Percentiles rank a stretch among this genome's conserved stretches.
These are phyloP conservation scores for Penicillium herquei DNA, from an alignment of 495 filamentous ascomycete genomes.

Conservation along the genomic window DNA sequence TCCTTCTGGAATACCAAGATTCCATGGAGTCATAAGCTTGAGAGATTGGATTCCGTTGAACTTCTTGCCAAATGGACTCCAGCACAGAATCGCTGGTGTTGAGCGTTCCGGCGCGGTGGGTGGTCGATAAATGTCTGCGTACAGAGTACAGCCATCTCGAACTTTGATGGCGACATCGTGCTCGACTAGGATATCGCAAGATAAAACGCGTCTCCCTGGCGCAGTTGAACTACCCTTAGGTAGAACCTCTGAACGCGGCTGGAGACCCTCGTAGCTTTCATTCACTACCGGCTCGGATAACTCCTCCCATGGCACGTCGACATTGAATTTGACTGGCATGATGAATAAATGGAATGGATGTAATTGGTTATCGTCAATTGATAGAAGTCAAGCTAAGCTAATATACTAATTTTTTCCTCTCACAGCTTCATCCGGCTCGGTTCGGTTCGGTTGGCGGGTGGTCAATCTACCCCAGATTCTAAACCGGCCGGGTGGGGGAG, in stretches of 20 bases:
- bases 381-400: background rate
- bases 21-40: slow-evolving; percentile 13
- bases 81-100: slow-evolving; percentile 31
- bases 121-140: slow-evolving; percentile 33
- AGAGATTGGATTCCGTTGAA: slow-evolving; percentile 20
- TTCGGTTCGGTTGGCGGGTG: background rate
- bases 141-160: slow-evolving; percentile 28
- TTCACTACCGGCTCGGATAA: slow-evolving; percentile 1
- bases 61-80: slow-evolving; percentile 35
- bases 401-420: background rate
- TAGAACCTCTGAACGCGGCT: slow-evolving; percentile 10
- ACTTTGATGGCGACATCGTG: slow-evolving; percentile 21
- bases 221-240: slow-evolving; percentile 10
- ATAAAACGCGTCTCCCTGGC: slow-evolving; percentile 6
- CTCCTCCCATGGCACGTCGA: slow-evolving; percentile 7
- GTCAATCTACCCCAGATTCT: background rate
- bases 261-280: slow-evolving; percentile 1
- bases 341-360: too few relatives aligned
- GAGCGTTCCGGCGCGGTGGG: slow-evolving; percentile 5
- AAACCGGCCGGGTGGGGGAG: background rate
- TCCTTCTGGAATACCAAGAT: slow-evolving; percentile 21
- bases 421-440: background rate
- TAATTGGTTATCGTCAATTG: background rate
- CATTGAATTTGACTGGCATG: slow-evolving; percentile 9
- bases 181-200: slow-evolving; percentile 17